phyloP scores from a whole-genome alignment of 306 rosid species.

The Sesbania bispinosa region DNA sequence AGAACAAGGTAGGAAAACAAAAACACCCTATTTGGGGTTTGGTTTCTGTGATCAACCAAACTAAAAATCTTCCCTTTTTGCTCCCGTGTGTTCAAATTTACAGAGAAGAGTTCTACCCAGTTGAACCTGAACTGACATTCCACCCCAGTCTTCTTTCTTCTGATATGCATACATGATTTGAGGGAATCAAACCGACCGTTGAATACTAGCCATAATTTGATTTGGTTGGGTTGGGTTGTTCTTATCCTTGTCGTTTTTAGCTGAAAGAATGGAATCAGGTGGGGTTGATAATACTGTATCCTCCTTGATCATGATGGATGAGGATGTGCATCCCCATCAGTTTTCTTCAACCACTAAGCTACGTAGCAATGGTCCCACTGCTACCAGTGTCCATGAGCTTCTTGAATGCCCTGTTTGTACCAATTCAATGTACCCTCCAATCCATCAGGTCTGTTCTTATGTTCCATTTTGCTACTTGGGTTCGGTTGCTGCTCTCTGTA shows the following conservation, averaged over 20 bases:
- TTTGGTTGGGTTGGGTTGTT: background rate
- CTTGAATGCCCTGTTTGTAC: conserved; percentile 85
- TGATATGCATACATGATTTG: background rate
- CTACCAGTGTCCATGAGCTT: conserved; percentile 70
- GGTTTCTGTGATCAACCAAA: conserved; percentile 16
- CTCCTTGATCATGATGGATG: conserved; percentile 52
- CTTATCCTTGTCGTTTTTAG: conserved; percentile 1
- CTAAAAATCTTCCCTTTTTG: conserved; percentile 9
- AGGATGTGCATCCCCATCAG: conserved; percentile 47
- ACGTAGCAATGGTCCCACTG: conserved; percentile 41
- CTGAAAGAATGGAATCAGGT: conserved; percentile 48
- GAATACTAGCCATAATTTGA: background rate
- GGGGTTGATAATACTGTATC: conserved; percentile 35
- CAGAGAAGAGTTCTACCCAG: background rate
- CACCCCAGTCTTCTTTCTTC: background rate
- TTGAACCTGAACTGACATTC: background rate
- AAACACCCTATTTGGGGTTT: conserved; percentile 15
- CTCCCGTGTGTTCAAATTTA: background rate
- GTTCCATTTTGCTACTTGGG: conserved; percentile 18
- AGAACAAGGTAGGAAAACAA: conserved; percentile 20
- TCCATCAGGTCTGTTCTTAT: conserved; percentile 57
- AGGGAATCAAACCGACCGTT: background rate
- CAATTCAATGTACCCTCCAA: conserved; percentile 84
- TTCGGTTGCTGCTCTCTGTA: conserved; percentile 14
- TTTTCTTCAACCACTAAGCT: conserved; percentile 53